These are phyloP conservation scores for Chamaenerion angustifolium DNA, from an alignment of 345 rosid genomes.

Conservation along the genomic window DNA sequence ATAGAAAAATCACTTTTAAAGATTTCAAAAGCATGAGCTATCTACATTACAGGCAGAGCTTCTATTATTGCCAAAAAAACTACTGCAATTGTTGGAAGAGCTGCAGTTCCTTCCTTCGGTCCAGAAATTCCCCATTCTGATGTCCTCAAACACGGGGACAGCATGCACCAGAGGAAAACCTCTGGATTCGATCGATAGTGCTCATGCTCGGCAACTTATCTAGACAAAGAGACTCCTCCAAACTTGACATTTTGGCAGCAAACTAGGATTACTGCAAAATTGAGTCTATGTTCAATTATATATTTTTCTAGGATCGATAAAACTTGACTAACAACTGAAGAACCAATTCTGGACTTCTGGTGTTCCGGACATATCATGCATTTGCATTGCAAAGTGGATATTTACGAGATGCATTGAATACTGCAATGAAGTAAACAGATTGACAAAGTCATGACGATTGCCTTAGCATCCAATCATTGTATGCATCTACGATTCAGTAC, in stretches of 20 bases:
- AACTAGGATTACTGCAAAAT: constrained; percentile 1
- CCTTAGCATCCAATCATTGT: no score
- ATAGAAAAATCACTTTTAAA: neutral
- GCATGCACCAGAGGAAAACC: constrained; percentile 78
- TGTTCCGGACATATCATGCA: no score
- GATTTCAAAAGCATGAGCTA: neutral
- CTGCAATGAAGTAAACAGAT: no score
- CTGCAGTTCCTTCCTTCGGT: constrained; percentile 74
- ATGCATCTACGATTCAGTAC: no score
- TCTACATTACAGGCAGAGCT: no score
- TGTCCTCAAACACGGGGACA: constrained; percentile 52
- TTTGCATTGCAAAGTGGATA: no score
- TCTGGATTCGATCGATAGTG: constrained; percentile 68
- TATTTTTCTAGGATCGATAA: no score
- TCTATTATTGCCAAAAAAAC: no score
- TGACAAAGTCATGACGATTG: no score
- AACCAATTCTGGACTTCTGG: no score
- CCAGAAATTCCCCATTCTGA: constrained; percentile 71
- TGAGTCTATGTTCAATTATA: neutral
- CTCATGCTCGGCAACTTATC: constrained; percentile 92
- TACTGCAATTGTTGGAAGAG: constrained; percentile 64
- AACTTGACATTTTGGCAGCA: constrained; percentile 61
- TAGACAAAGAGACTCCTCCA: constrained; percentile 83
- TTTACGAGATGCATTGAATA: no score
- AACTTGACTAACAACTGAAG: no score